phyloP scores from a whole-genome alignment of 1,139 yeast species.

The Suhomyces chickasaworum region DNA sequence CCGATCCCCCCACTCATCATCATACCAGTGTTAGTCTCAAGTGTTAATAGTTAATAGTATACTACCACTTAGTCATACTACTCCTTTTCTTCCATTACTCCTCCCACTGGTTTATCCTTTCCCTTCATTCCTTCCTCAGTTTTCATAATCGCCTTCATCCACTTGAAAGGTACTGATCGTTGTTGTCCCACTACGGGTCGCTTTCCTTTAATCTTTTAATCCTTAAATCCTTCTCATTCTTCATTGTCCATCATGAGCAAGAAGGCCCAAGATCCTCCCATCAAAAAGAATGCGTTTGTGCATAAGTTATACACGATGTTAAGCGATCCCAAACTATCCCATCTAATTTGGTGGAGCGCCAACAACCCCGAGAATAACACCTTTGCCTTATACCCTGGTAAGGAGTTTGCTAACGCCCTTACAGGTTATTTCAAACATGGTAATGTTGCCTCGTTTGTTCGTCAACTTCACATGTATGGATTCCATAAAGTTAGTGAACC shows the following conservation, averaged over 20 bases:
- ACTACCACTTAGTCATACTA: too few relatives aligned
- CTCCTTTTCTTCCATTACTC: too few relatives aligned
- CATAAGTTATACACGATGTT: constrained; percentile 64
- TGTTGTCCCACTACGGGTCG: not conserved
- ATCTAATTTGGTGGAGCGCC: constrained; percentile 73
- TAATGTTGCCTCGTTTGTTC: constrained; percentile 49
- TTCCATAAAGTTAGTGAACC: constrained; percentile 55
- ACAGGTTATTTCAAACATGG: constrained; percentile 50
- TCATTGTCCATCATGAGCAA: constrained; percentile 16
- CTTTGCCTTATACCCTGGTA: constrained; percentile 62
- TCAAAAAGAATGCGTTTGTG: constrained; percentile 65
- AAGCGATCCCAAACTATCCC: constrained; percentile 48
- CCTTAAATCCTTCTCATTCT: not conserved
- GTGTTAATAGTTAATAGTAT: too few relatives aligned
- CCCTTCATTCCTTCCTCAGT: not conserved
- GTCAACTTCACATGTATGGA: constrained; percentile 53
- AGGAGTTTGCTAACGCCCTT: constrained; percentile 47
- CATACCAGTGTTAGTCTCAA: too few relatives aligned
- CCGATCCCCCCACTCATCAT: not conserved
- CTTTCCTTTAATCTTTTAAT: not conserved
- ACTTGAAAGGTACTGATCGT: not conserved
- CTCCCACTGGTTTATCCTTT: too few relatives aligned
- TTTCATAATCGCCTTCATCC: not conserved
- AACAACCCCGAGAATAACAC: constrained; percentile 61
- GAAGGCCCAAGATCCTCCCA: constrained; percentile 24